Conservation (phyloP, 2,329 filamentous ascomycete genomes). For the Penicillium sp. region DNA sequence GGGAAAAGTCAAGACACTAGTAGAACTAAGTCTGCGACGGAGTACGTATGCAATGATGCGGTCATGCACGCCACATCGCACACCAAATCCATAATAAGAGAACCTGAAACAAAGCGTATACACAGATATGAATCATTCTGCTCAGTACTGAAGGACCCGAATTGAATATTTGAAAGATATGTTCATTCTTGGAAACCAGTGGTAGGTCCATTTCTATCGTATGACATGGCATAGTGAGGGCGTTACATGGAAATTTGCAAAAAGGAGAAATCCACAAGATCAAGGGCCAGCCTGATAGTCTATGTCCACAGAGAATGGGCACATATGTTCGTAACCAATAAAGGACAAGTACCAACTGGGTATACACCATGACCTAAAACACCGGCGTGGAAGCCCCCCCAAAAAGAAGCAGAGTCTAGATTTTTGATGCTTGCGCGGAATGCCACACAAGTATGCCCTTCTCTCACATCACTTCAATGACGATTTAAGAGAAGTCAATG, state of each 20-base stretch:
- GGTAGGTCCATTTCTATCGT: neutral
- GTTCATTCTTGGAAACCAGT: constrained; percentile 8
- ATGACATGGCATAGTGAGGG: neutral
- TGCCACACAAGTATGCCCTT: constrained; percentile 17
- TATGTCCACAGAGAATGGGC: constrained; percentile 9
- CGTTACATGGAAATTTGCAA: neutral
- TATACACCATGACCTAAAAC: constrained; percentile 11
- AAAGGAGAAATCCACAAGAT: neutral
- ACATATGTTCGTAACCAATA: neutral
- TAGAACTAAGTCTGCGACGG: neutral
- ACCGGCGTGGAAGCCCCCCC: neutral
- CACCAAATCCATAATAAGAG: neutral
- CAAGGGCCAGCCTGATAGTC: constrained; percentile 17
- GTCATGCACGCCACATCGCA: constrained; percentile 13
- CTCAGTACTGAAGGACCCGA: neutral
- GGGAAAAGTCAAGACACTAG: neutral
- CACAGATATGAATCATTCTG: neutral
- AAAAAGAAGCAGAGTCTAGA: constrained; percentile 10
- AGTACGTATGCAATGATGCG: constrained; percentile 20
- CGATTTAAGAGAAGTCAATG: constrained; percentile 26
- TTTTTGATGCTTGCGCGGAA: neutral
- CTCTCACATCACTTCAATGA: neutral
- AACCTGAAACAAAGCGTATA: neutral
- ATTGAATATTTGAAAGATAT: constrained; percentile 4
- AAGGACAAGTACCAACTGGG: constrained; percentile 17